Conservation (phyloP, 352 stramenopile species). For the Globisporangium spiculum region DNA sequence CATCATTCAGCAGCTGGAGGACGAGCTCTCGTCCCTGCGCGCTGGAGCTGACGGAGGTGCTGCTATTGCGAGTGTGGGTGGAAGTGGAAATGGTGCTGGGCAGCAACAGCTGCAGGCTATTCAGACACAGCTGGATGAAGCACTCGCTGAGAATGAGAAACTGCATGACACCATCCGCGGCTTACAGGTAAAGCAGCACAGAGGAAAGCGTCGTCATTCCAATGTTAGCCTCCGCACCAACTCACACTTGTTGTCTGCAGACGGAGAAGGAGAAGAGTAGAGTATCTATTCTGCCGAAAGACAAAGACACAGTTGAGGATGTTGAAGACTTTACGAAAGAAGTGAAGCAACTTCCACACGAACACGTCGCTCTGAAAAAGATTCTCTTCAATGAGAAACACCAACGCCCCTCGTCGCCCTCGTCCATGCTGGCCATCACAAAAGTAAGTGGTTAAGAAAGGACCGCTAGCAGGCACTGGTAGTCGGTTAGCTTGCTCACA, state of each 20-base stretch:
- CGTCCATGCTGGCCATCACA: slow-evolving; percentile 18
- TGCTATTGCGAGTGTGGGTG: not conserved
- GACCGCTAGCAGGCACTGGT: too few relatives aligned
- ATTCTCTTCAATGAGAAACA: slow-evolving; percentile 16
- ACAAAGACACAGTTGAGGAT: slow-evolving; percentile 18
- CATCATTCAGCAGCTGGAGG: slow-evolving; percentile 45
- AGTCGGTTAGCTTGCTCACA: slow-evolving; percentile 11
- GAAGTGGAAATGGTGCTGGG: slow-evolving; percentile 9
- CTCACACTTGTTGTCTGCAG: slow-evolving; percentile 23
- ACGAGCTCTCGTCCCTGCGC: slow-evolving; percentile 21
- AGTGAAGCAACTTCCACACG: slow-evolving; percentile 37
- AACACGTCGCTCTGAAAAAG: slow-evolving; percentile 25
- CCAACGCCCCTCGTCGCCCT: slow-evolving; percentile 12
- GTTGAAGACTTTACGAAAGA: slow-evolving; percentile 32
- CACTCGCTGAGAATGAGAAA: slow-evolving; percentile 56
- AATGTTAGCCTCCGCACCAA: slow-evolving; percentile 28
- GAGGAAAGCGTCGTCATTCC: slow-evolving; percentile 33
- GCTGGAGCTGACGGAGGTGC: not conserved
- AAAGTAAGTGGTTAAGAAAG: slow-evolving; percentile 17
- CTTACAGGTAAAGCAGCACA: slow-evolving; percentile 54
- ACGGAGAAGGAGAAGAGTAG: slow-evolving; percentile 16
- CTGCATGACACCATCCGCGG: slow-evolving; percentile 60
- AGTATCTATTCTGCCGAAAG: slow-evolving; percentile 9
- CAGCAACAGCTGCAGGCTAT: slow-evolving; percentile 23
- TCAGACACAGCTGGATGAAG: slow-evolving; percentile 45